Evolutionary conservation across 164 flowering plant species (phyloP).

Genomic region (Protea cynaroides): DNA sequence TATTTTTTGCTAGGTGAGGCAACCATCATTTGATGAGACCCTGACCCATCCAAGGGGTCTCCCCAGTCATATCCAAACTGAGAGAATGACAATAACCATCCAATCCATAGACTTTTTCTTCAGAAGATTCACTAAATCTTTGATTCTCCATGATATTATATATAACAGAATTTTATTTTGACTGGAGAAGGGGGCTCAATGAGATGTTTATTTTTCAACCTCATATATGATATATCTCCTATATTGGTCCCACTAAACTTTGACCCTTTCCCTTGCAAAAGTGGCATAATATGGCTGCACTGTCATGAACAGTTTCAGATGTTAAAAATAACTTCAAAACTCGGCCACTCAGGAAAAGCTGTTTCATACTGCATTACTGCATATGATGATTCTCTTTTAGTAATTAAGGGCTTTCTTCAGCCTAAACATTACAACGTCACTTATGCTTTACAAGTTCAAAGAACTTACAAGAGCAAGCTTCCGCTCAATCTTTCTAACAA

Average conservation of each 20-base stretch:
- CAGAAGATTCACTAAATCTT: neutral
- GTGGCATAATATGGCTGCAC: neutral
- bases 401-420: neutral
- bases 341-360: neutral
- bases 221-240: neutral
- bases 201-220: neutral
- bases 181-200: neutral
- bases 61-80: too few relatives aligned
- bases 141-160: neutral
- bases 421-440: neutral
- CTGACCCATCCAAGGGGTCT: too few relatives aligned
- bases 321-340: neutral
- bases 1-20: too few relatives aligned
- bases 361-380: neutral
- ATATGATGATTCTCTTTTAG: neutral
- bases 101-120: neutral
- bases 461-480: slow-evolving; percentile 73
- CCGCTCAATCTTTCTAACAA: slow-evolving; percentile 71
- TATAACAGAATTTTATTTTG: neutral
- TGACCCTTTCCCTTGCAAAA: neutral
- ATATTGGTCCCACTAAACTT: neutral
- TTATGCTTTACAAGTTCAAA: neutral
- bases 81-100: neutral
- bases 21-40: too few relatives aligned
- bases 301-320: neutral